Base-by-base conservation (phyloP, 495 filamentous ascomycete genomes). In the Penicillium steckii region DNA sequence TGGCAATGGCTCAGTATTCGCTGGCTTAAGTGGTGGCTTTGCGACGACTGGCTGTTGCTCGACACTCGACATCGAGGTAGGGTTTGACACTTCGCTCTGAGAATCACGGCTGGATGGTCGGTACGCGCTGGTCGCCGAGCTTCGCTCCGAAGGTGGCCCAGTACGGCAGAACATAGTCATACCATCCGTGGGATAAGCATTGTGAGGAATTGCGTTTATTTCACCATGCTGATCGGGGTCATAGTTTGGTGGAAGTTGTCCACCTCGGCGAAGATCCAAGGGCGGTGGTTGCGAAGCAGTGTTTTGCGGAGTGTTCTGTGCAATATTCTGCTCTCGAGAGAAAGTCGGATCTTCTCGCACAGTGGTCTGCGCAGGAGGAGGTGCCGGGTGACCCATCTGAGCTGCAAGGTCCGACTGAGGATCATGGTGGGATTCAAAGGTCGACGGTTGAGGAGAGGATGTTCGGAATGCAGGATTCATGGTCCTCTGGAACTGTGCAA, bases 131-230 rank as follows among this genome's bases (percentile, higher is more conserved):
- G 88, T 78, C 52, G 81, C 85, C 26, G 88, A 90, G 68, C 88
- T 93, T 45, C 86, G 83, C 37, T 95, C 92, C 18, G 91, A 96
- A 37, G 88, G 87, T 40, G 89, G 85, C 0, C 86, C 90, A 21
- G 88, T 85, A 51, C 94, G 84, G 70, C 95, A 97, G 56, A 96
- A 89, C 88, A 97, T 96, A 2, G 94, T 97, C 95, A 97, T 97
- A 26, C 94, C 95, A 66, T 99, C 94, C 60, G 89, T 84, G 4
- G 93, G 94, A 63, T 96, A 96, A 17, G 91, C 89, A 57, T 97
- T 95, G 64, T 97, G 91, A 27, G 92, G 92, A 13, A 95, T 80
- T 21, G 80, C 69, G 2, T 83, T 72, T 48, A 89, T 82, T 51
- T 88, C 82, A 22, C 80, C 80, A 52, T 86, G 81, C 56, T 86